These are phyloP conservation scores for Medicago ruthenica DNA, from an alignment of 306 rosid genomes.

Conservation along the genomic window DNA sequence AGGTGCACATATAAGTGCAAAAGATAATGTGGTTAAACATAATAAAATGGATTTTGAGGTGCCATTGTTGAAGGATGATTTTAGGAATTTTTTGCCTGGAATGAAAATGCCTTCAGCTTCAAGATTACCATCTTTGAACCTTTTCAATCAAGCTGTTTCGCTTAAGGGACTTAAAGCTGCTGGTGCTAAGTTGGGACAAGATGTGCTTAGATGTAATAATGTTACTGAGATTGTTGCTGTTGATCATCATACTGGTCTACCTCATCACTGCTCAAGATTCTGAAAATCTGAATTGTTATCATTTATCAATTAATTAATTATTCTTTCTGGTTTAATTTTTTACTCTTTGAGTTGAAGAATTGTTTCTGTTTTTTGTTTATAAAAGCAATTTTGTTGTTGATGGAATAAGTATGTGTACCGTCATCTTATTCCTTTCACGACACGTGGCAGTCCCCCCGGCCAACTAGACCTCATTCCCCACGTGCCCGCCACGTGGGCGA, in stretches of 20 bases:
- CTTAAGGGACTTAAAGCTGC: conserved; percentile 88
- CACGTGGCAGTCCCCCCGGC: too few species aligned
- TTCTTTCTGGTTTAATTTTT: conserved; percentile 37
- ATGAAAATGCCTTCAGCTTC: conserved; percentile 85
- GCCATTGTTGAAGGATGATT: conserved; percentile 78
- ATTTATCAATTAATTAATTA: conserved; percentile 38
- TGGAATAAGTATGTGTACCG: conserved; percentile 41
- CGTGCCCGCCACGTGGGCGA: too few species aligned
- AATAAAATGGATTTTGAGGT: conserved; percentile 87
- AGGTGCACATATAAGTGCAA: conserved; percentile 96
- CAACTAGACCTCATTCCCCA: too few species aligned
- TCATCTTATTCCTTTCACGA: too few species aligned
- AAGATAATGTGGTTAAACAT: conserved; percentile 77
- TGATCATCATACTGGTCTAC: conserved; percentile 81
- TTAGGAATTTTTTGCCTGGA: conserved; percentile 61
- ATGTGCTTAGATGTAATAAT: conserved; percentile 78
- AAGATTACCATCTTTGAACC: conserved; percentile 80
- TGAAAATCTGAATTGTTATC: conserved; percentile 40
- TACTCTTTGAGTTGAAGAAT: conserved; percentile 10
- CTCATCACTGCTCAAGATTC: conserved; percentile 72
- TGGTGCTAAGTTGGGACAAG: conserved; percentile 92
- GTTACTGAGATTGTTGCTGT: conserved; percentile 75
- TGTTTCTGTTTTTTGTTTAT: conserved; percentile 26
- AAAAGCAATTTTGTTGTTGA: conserved; percentile 36
- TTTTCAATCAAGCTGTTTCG: conserved; percentile 82